Evolutionary conservation across 768 basidiomycete genomes (phyloP), one percentile per base, ranked within the genome.

Genomic region (Daedaleopsis nitida): DNA sequence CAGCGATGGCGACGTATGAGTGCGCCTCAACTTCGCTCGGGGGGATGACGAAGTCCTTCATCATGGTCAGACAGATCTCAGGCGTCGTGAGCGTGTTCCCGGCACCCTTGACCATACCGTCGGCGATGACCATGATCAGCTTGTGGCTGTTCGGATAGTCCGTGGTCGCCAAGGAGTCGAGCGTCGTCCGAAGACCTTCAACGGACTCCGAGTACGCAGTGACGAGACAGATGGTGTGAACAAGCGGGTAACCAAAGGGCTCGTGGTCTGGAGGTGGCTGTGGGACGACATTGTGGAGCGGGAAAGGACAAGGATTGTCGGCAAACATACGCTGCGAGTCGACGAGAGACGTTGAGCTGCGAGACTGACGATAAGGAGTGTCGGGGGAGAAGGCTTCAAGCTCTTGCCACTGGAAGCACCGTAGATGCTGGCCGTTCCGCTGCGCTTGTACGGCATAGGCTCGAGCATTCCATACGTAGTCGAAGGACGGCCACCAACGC

Each of bases 71-170:
- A 68, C 89, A 88, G 66, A 99, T 98, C 68, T 98, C 94, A 21
- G 96, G 96, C 0, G 97, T 99, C 51, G 91, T 89, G 72, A 93
- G 70, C 53, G 82, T 75, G 69, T 97, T 98, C 11, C 96, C 96
- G 27, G 88, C 89, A 69, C 96, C 97, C 79, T 94, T 93, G 71
- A 98, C 97, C 91, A 97, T 94, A 67, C 97, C 97, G 72, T 99
- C 97, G 48, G 94, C 93, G 64, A 98, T 96, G 70, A 99, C 89
- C 61, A 99, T 78, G 64, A 99, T 91, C 57, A 97, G 72, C 70
- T 98, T 98, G 80, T 99, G 97, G 66, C 89, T 92, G 76, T 98
- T 98, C 37, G 97, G 96, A 72, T 98, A 99, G 75, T 98, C 96
- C 34, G 96, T 98, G 4, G 97, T 98, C 8, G 96, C 94, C 44